phyloP scores from a whole-genome alignment of 208 protist genomes.

The Leishmania mexicana region DNA sequence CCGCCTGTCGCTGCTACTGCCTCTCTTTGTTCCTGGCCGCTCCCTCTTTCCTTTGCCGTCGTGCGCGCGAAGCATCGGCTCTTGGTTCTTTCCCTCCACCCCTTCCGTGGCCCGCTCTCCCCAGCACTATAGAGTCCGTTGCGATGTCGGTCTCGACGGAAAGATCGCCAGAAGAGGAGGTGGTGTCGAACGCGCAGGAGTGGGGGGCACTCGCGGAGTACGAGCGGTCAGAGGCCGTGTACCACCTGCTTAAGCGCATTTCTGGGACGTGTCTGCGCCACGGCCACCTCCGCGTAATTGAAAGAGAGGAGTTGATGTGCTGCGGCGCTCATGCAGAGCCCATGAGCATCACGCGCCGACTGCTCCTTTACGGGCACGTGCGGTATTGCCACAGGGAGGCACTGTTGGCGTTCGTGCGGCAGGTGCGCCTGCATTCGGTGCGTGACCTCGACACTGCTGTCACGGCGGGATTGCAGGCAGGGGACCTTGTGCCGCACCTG shows the following conservation, averaged over 20 bases:
- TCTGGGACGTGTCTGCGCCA: conserved; percentile 45
- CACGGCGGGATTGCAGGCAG: conserved; percentile 46
- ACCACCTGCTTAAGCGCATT: conserved; percentile 51
- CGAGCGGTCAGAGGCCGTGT: conserved; percentile 63
- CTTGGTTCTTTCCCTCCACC: background rate
- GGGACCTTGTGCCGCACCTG: conserved; percentile 65
- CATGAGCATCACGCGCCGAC: conserved; percentile 12
- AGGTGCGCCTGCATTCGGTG: conserved; percentile 62
- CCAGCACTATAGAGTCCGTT: background rate
- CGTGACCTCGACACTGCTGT: conserved; percentile 70
- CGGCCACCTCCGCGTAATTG: conserved; percentile 52
- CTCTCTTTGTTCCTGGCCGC: conserved; percentile 6
- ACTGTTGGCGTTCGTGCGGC: conserved; percentile 73
- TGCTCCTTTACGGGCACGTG: conserved; percentile 74
- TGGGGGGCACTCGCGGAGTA: conserved; percentile 77
- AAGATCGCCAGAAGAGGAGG: conserved; percentile 2
- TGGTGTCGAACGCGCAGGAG: conserved; percentile 18
- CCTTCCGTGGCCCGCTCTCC: background rate
- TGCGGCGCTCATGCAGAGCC: conserved; percentile 9
- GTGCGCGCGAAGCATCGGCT: background rate
- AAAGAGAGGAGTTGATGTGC: conserved; percentile 45
- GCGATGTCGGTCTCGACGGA: conserved; percentile 10
- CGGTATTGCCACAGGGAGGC: conserved; percentile 58
- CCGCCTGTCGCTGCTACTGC: background rate
- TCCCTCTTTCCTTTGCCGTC: conserved; percentile 8